These are phyloP conservation scores for Buxus sempervirens DNA, from an alignment of 164 flowering plant genomes.

Conservation along the genomic window DNA sequence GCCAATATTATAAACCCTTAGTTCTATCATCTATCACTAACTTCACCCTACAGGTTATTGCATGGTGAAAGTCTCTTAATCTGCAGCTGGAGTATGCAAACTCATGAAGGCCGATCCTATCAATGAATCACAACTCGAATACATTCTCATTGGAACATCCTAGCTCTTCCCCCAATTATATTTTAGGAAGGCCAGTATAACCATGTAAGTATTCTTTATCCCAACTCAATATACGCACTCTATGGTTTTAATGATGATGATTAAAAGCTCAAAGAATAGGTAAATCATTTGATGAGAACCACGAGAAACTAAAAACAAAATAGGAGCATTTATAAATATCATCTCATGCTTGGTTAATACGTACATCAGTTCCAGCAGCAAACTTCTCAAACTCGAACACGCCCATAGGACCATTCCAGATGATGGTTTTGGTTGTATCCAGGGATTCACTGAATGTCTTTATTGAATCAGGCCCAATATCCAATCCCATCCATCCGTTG, in stretches of 20 bases:
- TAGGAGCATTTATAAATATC: background rate
- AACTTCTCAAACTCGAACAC: constrained; percentile 88
- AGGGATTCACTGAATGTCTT: constrained; percentile 57
- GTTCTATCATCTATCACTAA: too few relatives aligned
- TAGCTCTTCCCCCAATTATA: too few relatives aligned
- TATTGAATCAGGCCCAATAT: constrained; percentile 72
- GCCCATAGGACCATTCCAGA: constrained; percentile 94
- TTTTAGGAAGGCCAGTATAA: background rate
- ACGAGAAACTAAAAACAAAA: background rate
- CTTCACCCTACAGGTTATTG: background rate
- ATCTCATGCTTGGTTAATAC: background rate
- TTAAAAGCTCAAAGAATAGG: background rate
- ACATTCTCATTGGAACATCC: too few relatives aligned
- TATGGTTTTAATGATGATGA: background rate
- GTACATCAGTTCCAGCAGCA: constrained; percentile 83
- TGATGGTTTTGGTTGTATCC: constrained; percentile 63
- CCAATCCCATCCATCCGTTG: constrained; percentile 89
- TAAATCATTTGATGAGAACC: too few relatives aligned
- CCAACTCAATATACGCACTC: background rate
- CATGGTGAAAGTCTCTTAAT: background rate
- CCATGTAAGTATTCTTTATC: background rate
- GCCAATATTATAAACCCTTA: background rate
- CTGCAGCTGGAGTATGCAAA: background rate
- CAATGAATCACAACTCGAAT: too few relatives aligned
- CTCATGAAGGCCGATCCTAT: too few relatives aligned